A percentile compares a stretch with the other conserved stretches of the same genome.
These are phyloP conservation scores for Glycine latifolia DNA, from an alignment of 306 rosid species.

Conservation along the genomic window DNA sequence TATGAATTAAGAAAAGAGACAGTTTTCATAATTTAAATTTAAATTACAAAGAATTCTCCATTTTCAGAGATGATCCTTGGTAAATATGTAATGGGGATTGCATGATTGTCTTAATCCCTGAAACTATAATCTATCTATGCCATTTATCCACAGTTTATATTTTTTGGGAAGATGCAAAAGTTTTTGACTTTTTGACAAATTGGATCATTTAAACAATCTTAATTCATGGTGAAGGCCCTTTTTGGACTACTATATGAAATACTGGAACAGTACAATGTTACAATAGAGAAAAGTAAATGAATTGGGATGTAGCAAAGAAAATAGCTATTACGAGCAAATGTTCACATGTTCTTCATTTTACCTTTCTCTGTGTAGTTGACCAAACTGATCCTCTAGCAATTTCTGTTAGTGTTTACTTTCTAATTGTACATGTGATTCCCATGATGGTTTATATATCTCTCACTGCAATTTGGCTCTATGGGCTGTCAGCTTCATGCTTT, in stretches of 20 bases:
- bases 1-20: constrained; percentile 22
- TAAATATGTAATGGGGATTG: constrained; percentile 29
- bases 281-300: constrained; percentile 9
- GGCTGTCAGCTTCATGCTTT: constrained; percentile 25
- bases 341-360: neutral
- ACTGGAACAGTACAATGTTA: neutral
- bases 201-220: neutral
- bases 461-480: neutral
- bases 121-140: neutral
- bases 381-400: constrained; percentile 12
- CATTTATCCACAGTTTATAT: neutral
- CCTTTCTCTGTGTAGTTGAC: constrained; percentile 5
- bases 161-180: neutral
- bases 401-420: constrained; percentile 13
- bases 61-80: neutral
- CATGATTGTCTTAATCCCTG: constrained; percentile 5
- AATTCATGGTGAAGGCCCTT: constrained; percentile 12
- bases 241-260: constrained; percentile 13
- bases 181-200: neutral
- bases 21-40: constrained; percentile 19
- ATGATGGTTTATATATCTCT: constrained; percentile 13
- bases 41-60: constrained; percentile 24
- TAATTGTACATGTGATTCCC: neutral
- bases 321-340: constrained; percentile 1
- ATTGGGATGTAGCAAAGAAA: neutral